Evolutionary conservation across 2,329 filamentous ascomycete species (phyloP).

Genomic region (Trichoderma endophyticum): DNA sequence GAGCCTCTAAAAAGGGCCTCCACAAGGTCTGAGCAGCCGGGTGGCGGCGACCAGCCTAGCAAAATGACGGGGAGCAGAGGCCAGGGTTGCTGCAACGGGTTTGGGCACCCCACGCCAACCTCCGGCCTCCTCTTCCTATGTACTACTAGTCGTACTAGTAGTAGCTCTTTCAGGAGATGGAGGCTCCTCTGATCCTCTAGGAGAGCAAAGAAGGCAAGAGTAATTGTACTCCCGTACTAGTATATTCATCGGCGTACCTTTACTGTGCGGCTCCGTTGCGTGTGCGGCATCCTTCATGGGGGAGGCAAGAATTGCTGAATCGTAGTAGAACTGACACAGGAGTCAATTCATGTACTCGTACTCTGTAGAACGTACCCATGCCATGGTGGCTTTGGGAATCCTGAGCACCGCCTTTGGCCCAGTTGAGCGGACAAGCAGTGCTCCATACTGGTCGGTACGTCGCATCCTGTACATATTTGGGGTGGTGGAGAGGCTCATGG

Average conservation of each 20-base stretch:
- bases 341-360: not conserved
- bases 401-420: not conserved
- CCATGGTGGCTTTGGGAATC: not conserved
- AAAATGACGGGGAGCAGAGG: conserved; percentile 17
- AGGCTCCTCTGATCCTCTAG: conserved; percentile 9
- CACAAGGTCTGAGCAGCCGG: conserved; percentile 13
- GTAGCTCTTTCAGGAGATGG: conserved; percentile 11
- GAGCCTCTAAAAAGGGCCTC: conserved; percentile 16
- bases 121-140: not conserved
- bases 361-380: not conserved
- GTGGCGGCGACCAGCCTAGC: conserved; percentile 17
- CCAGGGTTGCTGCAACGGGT: conserved; percentile 18
- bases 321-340: not conserved
- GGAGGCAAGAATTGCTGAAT: not conserved
- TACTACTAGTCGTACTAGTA: not conserved
- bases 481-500: conserved; percentile 19
- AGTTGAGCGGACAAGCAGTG: not conserved
- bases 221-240: not conserved
- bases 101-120: conserved; percentile 18
- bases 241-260: not conserved
- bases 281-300: not conserved
- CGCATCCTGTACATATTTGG: not conserved
- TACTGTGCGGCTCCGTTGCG: not conserved
- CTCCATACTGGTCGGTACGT: not conserved
- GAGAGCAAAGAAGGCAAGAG: not conserved